phyloP scores from a whole-genome alignment of 208 protist genomes.

The Wallacemonas sp. region DNA sequence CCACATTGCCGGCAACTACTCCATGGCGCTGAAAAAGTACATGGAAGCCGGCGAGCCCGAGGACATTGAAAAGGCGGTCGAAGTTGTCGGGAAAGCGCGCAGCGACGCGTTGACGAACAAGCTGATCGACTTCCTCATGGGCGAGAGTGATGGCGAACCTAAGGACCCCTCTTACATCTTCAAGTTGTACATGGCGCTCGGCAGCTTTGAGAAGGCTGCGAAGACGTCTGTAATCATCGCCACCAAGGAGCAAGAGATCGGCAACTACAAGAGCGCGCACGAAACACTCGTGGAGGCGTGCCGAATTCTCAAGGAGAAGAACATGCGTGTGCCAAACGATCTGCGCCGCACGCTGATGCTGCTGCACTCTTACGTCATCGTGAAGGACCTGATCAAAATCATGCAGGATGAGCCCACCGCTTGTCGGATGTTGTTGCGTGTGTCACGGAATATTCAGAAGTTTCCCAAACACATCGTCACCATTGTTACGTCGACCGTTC shows the following conservation, averaged over 20 bases:
- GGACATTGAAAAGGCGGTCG: slow-evolving; percentile 92
- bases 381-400: slow-evolving; percentile 91
- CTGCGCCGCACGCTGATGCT: slow-evolving; percentile 92
- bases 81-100: slow-evolving; percentile 91
- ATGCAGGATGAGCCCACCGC: slow-evolving; percentile 90
- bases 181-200: slow-evolving; percentile 95
- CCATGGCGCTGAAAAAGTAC: slow-evolving; percentile 89
- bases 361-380: slow-evolving; percentile 97
- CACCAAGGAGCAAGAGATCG: slow-evolving; percentile 93
- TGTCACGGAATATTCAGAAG: slow-evolving; percentile 93
- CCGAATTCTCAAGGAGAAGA: slow-evolving; percentile 83
- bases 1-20: slow-evolving; percentile 88
- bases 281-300: slow-evolving; percentile 94
- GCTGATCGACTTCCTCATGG: slow-evolving; percentile 97
- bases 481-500: slow-evolving; percentile 95
- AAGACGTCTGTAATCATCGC: slow-evolving; percentile 96
- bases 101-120: slow-evolving; percentile 92
- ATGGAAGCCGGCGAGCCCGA: slow-evolving; percentile 83
- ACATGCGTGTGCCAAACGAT: slow-evolving; percentile 90
- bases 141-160: slow-evolving; percentile 92
- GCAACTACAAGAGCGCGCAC: slow-evolving; percentile 94
- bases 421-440: slow-evolving; percentile 95
- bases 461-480: slow-evolving; percentile 94
- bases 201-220: slow-evolving; percentile 95
- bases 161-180: slow-evolving; percentile 98